These are phyloP conservation scores for Podaxis sp. DNA, from an alignment of 768 basidiomycete species.

Conservation along the genomic window DNA sequence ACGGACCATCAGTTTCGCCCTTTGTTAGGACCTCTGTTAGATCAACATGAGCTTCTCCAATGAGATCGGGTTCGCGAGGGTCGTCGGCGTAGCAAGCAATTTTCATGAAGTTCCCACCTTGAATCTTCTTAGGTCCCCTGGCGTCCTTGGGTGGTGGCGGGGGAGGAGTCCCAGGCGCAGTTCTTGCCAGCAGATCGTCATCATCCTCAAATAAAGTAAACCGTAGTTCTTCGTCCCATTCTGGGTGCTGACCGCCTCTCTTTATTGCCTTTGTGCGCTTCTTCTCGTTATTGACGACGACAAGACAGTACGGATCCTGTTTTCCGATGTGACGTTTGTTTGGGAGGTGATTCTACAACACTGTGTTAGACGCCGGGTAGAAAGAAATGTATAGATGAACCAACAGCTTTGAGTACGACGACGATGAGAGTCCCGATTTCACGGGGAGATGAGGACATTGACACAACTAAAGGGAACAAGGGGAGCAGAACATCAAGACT, in stretches of 20 bases:
- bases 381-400: slow-evolving; percentile 28
- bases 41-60: slow-evolving; percentile 88
- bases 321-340: slow-evolving; percentile 93
- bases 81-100: slow-evolving; percentile 94
- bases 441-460: slow-evolving; percentile 57
- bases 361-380: slow-evolving; percentile 14
- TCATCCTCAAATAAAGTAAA: slow-evolving; percentile 84
- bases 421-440: slow-evolving; percentile 93
- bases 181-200: slow-evolving; percentile 45
- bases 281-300: slow-evolving; percentile 77
- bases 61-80: slow-evolving; percentile 89
- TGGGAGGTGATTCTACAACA: slow-evolving; percentile 72
- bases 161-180: slow-evolving; percentile 48
- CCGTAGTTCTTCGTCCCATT: slow-evolving; percentile 98
- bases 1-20: slow-evolving; percentile 94
- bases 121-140: slow-evolving; percentile 45
- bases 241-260: slow-evolving; percentile 96
- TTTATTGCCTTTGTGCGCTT: slow-evolving; percentile 91
- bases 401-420: slow-evolving; percentile 90
- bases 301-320: slow-evolving; percentile 92
- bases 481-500: slow-evolving; percentile 10
- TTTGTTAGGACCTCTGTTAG: slow-evolving; percentile 87
- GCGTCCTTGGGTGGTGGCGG: slow-evolving; percentile 64
- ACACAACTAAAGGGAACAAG: slow-evolving; percentile 5
- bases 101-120: slow-evolving; percentile 71